phyloP scores from a whole-genome alignment of 345 rosid genomes.

The Eucalyptus viminalis region DNA sequence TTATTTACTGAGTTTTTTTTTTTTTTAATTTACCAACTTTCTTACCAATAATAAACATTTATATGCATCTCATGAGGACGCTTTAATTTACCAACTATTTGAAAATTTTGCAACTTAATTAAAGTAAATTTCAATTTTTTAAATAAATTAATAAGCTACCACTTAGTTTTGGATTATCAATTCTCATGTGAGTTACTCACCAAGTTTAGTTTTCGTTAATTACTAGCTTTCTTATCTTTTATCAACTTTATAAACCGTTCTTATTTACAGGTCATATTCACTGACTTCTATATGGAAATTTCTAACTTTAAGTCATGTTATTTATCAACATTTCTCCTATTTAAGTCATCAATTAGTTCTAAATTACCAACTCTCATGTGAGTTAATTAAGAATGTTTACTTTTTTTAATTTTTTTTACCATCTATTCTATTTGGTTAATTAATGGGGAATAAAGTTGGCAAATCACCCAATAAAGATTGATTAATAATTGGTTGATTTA shows the following conservation, averaged over 20 bases:
- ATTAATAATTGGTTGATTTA: background rate
- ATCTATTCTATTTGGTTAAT: background rate
- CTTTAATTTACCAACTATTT: background rate
- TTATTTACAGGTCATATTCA: background rate
- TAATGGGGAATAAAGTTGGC: background rate
- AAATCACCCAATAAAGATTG: background rate
- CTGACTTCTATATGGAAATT: background rate
- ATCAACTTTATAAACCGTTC: background rate
- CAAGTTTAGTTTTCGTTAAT: background rate
- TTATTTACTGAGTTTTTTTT: background rate
- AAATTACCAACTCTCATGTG: background rate
- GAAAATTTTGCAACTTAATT: background rate
- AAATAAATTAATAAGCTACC: background rate
- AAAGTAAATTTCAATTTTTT: background rate
- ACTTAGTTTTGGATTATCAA: background rate
- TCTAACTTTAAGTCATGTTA: background rate
- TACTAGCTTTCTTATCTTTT: background rate
- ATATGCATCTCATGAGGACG: background rate
- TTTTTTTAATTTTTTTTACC: background rate
- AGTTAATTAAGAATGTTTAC: background rate
- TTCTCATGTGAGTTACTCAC: background rate
- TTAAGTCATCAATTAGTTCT: background rate
- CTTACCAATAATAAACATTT: background rate
- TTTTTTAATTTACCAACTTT: background rate
- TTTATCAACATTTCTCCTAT: background rate